Evolutionary conservation across 2,329 filamentous ascomycete species (phyloP).

Genomic region (Clarireedia homoeocarpa): DNA sequence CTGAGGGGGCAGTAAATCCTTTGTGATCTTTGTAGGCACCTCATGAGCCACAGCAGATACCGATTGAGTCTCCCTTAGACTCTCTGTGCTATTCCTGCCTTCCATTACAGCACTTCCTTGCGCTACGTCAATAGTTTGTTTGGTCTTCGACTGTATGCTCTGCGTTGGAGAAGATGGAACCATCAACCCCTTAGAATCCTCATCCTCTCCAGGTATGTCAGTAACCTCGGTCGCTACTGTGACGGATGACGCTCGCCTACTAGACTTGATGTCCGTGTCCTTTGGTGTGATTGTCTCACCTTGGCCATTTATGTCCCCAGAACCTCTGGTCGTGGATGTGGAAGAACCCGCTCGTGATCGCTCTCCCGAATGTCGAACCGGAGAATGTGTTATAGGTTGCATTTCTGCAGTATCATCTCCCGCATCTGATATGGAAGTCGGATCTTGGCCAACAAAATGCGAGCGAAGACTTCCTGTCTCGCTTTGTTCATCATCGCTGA

Average conservation of each 20-base stretch:
- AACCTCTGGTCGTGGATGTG: neutral
- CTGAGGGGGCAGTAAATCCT: conserved; percentile 57
- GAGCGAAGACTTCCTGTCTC: conserved; percentile 25
- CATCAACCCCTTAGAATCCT: too few relatives aligned
- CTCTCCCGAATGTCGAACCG: neutral
- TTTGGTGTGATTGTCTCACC: too few relatives aligned
- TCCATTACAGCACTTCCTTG: neutral
- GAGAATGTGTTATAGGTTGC: neutral
- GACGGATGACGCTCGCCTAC: too few relatives aligned
- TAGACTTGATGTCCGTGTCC: too few relatives aligned
- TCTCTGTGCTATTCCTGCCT: neutral
- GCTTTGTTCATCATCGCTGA: conserved; percentile 33
- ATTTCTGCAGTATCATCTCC: neutral
- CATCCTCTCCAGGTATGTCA: too few relatives aligned
- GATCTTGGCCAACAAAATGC: conserved; percentile 16
- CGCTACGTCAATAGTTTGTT: conserved; percentile 11
- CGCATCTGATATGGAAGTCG: neutral
- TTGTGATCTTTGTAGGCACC: conserved; percentile 43
- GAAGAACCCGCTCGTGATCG: neutral
- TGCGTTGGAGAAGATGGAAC: too few relatives aligned
- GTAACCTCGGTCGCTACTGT: too few relatives aligned
- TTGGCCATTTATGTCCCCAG: too few relatives aligned
- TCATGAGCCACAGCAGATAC: conserved; percentile 37
- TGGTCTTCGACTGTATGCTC: too few relatives aligned
- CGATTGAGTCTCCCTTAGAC: conserved; percentile 19